These are phyloP conservation scores for Panicum miliaceum DNA, from an alignment of 176 grass and related monocot species.

Conservation along the genomic window DNA sequence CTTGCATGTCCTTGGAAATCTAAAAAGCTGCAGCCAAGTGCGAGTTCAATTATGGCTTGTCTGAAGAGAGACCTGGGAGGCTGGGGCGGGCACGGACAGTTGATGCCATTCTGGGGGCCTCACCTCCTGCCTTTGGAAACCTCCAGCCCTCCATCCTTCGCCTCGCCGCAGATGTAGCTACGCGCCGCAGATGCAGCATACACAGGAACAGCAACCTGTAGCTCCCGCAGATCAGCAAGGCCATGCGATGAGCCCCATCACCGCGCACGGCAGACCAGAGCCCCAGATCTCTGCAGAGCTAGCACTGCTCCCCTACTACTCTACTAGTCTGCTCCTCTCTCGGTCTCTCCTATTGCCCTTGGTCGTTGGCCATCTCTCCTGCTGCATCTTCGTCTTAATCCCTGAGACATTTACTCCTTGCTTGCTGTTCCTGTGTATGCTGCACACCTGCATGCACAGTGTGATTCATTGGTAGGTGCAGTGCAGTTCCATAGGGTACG, in stretches of 20 bases:
- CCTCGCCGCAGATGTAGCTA: slow-evolving; percentile 41
- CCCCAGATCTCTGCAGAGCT: slow-evolving; percentile 38
- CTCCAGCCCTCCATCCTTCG: slow-evolving; percentile 51
- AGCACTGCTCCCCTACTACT: slow-evolving; percentile 27
- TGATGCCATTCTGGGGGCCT: slow-evolving; percentile 58
- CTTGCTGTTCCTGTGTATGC: slow-evolving; percentile 39
- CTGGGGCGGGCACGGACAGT: slow-evolving; percentile 57
- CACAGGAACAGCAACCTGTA: slow-evolving; percentile 3
- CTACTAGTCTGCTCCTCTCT: neutral
- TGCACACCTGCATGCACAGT: slow-evolving; percentile 36
- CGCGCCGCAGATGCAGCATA: too few relatives aligned
- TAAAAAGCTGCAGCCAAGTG: slow-evolving; percentile 35
- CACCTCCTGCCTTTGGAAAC: slow-evolving; percentile 72
- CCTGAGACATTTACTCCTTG: slow-evolving; percentile 10
- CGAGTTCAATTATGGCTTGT: slow-evolving; percentile 61
- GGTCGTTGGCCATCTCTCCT: slow-evolving; percentile 36
- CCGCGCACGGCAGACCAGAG: slow-evolving; percentile 14
- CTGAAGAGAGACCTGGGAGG: slow-evolving; percentile 46
- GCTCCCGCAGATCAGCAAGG: neutral
- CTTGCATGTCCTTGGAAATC: slow-evolving; percentile 41
- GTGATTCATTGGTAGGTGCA: slow-evolving; percentile 48
- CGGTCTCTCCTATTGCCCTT: slow-evolving; percentile 17
- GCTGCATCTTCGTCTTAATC: neutral
- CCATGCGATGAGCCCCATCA: neutral
- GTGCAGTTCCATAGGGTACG: neutral